A percentile compares a stretch with the other conserved stretches of the same genome.
phyloP scores from a whole-genome alignment of 2,329 filamentous ascomycete genomes.

The Tolypocladium endophyticum region DNA sequence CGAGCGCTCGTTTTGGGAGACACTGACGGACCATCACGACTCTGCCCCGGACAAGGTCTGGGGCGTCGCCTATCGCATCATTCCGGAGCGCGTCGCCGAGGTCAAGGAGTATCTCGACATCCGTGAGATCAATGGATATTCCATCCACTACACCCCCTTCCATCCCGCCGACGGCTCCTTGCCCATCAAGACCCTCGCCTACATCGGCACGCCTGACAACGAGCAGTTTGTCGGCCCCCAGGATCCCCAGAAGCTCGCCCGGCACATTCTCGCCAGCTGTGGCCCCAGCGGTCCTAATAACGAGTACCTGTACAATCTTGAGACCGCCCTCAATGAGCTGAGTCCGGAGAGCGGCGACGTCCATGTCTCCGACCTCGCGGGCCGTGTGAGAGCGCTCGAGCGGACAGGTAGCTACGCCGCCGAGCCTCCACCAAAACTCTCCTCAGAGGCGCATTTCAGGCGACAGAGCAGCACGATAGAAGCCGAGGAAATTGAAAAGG shows the following conservation, averaged over 20 bases:
- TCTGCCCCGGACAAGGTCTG: constrained; percentile 60
- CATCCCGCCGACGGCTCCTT: constrained; percentile 34
- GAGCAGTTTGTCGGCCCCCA: constrained; percentile 84
- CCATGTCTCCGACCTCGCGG: constrained; percentile 75
- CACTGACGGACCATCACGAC: constrained; percentile 57
- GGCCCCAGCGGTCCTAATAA: constrained; percentile 84
- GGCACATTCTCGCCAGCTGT: constrained; percentile 64
- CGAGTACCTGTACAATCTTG: constrained; percentile 78
- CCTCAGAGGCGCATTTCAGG: constrained; percentile 10
- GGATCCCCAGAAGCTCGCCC: constrained; percentile 65
- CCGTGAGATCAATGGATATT: constrained; percentile 94
- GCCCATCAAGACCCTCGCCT: constrained; percentile 56
- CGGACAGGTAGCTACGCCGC: constrained; percentile 6
- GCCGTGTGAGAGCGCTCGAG: constrained; percentile 54
- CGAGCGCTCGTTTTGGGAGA: constrained; percentile 71
- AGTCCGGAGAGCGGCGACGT: constrained; percentile 68
- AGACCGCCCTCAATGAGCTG: constrained; percentile 62
- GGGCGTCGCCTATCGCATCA: constrained; percentile 88
- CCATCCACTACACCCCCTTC: constrained; percentile 83
- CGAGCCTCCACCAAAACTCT: constrained; percentile 5
- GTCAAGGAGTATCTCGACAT: constrained; percentile 89
- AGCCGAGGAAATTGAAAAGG: constrained; percentile 18
- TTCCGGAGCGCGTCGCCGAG: constrained; percentile 58
- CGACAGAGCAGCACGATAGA: constrained; percentile 15
- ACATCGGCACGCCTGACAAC: constrained; percentile 90